Conservation (phyloP, 2,329 filamentous ascomycete species). For the Teratosphaeriaceae sp. region DNA sequence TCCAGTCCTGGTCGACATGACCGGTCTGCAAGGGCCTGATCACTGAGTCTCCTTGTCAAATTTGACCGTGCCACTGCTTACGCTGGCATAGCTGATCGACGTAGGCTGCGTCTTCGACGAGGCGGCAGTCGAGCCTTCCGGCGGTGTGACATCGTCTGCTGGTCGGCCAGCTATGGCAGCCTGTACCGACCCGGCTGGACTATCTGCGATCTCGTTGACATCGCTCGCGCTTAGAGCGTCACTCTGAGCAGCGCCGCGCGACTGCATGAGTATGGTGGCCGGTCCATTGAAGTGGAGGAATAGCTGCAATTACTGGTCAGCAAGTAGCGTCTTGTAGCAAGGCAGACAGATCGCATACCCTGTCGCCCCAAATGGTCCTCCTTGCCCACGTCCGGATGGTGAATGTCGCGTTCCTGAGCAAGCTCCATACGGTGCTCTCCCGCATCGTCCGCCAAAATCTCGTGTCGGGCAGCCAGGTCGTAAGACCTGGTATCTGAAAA, state of each 20-base stretch:
- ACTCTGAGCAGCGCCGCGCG: constrained; percentile 68
- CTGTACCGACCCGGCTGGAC: constrained; percentile 64
- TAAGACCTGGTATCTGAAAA: constrained; percentile 68
- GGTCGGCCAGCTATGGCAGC: constrained; percentile 44
- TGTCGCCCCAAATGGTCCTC: constrained; percentile 85
- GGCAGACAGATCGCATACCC: constrained; percentile 41
- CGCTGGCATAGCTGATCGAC: constrained; percentile 29
- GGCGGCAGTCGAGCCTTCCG: constrained; percentile 10
- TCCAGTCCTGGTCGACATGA: neutral
- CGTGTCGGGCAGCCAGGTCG: constrained; percentile 58
- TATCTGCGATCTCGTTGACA: constrained; percentile 83
- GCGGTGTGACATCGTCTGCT: constrained; percentile 21
- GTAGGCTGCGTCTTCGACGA: constrained; percentile 19
- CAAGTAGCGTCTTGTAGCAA: neutral
- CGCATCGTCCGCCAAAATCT: constrained; percentile 69
- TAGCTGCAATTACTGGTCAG: constrained; percentile 40
- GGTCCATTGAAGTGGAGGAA: constrained; percentile 90
- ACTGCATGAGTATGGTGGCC: constrained; percentile 78
- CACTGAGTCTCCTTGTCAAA: constrained; percentile 18
- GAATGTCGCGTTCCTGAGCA: constrained; percentile 58
- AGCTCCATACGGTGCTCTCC: constrained; percentile 65
- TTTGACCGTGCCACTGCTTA: constrained; percentile 28
- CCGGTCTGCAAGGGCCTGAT: neutral
- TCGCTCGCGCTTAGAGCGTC: constrained; percentile 73
- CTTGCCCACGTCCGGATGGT: constrained; percentile 68